Base-by-base conservation (phyloP, 345 rosid genomes). In the Euphorbia tirucalli region DNA sequence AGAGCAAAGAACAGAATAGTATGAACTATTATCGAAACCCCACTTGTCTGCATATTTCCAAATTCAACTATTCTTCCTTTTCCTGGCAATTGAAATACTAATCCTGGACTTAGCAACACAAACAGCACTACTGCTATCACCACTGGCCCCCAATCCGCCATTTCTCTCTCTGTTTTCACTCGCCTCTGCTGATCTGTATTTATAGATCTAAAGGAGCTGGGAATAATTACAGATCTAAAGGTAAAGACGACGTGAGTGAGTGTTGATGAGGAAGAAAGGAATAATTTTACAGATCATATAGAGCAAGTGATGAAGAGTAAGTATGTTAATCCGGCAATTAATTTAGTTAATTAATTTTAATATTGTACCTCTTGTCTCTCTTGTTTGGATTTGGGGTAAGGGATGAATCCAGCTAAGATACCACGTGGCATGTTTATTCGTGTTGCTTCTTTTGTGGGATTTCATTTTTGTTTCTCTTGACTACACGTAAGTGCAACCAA, bases 71-170 rank as follows among this genome's bases (percentile, higher is more conserved):
- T 39, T 31, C 76, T 71, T 10, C 37, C 70, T 24, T 65, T 66
- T 7, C 65, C 80, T 0, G 76, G 80, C 48, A 77, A 28, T 48
- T 77, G 80, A 16, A 66, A 66, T 22, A 77, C 31, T 65, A 77
- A 71, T 41, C 80, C 80, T 16, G 80, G 80, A 27, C 72, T 77
- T 22, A 77, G 43, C 62, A 77, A 25, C 62, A 77, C 76, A 66
- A 77, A 77, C 21, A 77, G 72, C 48, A 77, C 80, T 25, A 60
- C 69, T 11, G 80, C 80, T 60, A 77, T 66, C 61, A 77, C 72
- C 32, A 71, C 76, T 0, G 80, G 72, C 32, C 80, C 80, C 72
- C 76, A 77, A 25, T 77, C 76, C n/a, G 80, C 75, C 80, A 77
- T 76, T 19, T n/a, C n/a, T n/a, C n/a, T n/a, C n/a, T n/a, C n/a